Conservation (phyloP, 192 early-diverging fungal species). For the Obelidium mucronatum region DNA sequence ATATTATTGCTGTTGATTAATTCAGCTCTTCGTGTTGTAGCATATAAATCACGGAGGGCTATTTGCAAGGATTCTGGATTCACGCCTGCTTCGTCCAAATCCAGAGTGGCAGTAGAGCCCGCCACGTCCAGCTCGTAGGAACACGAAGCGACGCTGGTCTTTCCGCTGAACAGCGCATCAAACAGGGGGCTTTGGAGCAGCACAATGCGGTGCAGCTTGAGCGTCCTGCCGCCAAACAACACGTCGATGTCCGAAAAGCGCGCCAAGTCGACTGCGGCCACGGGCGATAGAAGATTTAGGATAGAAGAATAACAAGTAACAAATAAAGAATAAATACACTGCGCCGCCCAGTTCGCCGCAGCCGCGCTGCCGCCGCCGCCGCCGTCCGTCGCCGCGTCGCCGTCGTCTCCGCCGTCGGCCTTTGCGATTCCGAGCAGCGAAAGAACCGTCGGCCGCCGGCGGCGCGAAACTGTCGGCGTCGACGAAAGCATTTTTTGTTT, state of each 20-base stretch:
- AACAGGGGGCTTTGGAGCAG: slow-evolving; percentile 12
- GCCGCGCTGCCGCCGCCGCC: not conserved
- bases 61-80: slow-evolving; percentile 1
- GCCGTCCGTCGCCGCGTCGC: not conserved
- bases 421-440: not conserved
- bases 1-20: not conserved
- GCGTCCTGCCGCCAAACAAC: not conserved
- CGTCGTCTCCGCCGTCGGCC: not conserved
- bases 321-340: not conserved
- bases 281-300: not conserved
- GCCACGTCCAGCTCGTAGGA: slow-evolving; percentile 16
- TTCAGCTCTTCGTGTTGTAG: not conserved
- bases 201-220: slow-evolving; percentile 26
- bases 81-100: not conserved
- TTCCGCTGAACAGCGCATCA: slow-evolving; percentile 2
- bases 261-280: not conserved
- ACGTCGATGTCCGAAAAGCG: slow-evolving; percentile 1
- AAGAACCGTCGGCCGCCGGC: not conserved
- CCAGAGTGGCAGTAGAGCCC: not conserved
- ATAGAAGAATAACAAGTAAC: not conserved
- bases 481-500: not conserved
- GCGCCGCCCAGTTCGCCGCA: not conserved
- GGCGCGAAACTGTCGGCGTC: not conserved
- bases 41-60: slow-evolving; percentile 23
- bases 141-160: not conserved